Conservation (phyloP, 805 yeast species). For the Candida michaelii region DNA sequence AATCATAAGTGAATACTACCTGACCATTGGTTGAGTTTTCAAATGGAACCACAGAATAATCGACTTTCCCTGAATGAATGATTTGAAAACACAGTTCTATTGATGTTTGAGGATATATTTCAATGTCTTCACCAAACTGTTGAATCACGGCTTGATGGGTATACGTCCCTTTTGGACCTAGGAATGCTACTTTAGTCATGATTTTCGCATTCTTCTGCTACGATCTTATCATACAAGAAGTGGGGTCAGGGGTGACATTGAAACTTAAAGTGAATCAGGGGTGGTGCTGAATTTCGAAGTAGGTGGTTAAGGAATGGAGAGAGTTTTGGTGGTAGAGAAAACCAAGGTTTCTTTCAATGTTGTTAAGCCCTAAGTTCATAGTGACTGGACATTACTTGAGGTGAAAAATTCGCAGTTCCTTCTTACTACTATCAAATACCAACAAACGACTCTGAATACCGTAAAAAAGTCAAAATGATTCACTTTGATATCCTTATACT, state of each 20-base stretch:
- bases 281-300: no score
- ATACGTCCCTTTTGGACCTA: slow-evolving; percentile 93
- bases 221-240: no score
- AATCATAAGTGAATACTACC: slow-evolving; percentile 81
- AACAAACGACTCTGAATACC: background rate
- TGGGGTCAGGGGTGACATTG: no score
- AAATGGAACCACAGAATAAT: slow-evolving; percentile 79
- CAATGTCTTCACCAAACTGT: slow-evolving; percentile 45
- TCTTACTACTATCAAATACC: no score
- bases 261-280: no score
- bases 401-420: no score
- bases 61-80: slow-evolving; percentile 46
- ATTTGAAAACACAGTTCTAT: slow-evolving; percentile 64
- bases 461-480: background rate
- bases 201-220: background rate
- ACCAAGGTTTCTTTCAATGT: no score
- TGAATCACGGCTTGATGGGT: slow-evolving; percentile 73
- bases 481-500: background rate
- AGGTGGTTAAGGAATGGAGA: no score
- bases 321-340: no score
- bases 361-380: no score
- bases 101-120: slow-evolving; percentile 36
- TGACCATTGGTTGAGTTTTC: slow-evolving; percentile 96
- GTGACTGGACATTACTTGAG: no score
- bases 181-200: slow-evolving; percentile 58